phyloP scores from a whole-genome alignment of 2,329 filamentous ascomycete species.

The Septoria petroselini region DNA sequence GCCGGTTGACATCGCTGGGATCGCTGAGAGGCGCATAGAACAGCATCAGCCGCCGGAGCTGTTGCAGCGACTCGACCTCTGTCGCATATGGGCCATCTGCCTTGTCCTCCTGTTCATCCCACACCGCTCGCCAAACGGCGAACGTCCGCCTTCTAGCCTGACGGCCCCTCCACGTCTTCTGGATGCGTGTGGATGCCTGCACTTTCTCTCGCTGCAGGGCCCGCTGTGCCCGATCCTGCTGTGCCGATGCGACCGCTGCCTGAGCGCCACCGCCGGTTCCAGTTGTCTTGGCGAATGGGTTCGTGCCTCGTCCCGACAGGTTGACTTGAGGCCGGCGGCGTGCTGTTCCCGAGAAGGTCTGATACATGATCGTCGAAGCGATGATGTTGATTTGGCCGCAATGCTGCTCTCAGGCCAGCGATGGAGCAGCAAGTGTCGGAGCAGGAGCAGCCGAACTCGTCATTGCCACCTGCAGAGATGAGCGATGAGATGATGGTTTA shows the following conservation, averaged over 20 bases:
- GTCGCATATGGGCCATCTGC: conserved; percentile 38
- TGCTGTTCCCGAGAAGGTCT: conserved; percentile 84
- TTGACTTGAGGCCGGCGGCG: conserved; percentile 88
- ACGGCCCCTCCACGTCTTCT: conserved; percentile 80
- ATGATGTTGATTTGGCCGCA: too few relatives aligned
- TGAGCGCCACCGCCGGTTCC: conserved; percentile 54
- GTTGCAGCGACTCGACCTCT: conserved; percentile 41
- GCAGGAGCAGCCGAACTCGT: neutral
- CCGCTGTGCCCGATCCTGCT: conserved; percentile 76
- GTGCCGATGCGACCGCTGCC: conserved; percentile 76
- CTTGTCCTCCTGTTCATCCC: conserved; percentile 55
- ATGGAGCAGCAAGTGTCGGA: neutral
- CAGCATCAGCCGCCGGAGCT: conserved; percentile 45
- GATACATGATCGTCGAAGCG: conserved; percentile 63
- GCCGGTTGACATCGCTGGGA: conserved; percentile 40
- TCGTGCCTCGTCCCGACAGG: conserved; percentile 73
- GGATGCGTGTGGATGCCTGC: conserved; percentile 70
- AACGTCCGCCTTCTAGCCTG: conserved; percentile 58
- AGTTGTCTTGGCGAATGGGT: conserved; percentile 65
- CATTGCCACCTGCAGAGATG: conserved; percentile 1
- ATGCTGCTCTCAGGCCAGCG: too few relatives aligned
- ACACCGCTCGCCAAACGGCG: conserved; percentile 56
- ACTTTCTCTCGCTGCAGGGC: conserved; percentile 76
- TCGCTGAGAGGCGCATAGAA: conserved; percentile 43
- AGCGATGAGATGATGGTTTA: too few relatives aligned